Evolutionary conservation across 2,329 filamentous ascomycete genomes (phyloP).

Genomic region (Aspergillus awamori): DNA sequence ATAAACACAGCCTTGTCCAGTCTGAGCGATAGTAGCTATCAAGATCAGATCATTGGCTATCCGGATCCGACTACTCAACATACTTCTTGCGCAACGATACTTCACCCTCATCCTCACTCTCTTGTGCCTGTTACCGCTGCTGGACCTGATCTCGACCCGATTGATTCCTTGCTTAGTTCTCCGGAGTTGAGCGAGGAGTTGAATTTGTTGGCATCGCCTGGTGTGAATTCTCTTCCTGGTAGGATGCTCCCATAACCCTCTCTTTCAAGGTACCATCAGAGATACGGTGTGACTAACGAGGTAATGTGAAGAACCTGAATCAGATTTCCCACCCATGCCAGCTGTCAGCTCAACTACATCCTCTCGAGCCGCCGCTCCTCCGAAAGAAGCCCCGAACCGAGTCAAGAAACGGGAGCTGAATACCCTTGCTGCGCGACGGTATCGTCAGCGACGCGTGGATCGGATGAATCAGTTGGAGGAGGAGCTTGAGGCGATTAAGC

Average conservation of each 20-base stretch:
- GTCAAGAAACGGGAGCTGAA: conserved; percentile 40
- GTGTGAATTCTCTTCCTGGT: conserved; percentile 2
- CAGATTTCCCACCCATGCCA: neutral
- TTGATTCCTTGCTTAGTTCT: conserved; percentile 1
- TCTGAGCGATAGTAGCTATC: conserved; percentile 1
- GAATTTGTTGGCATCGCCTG: conserved; percentile 1
- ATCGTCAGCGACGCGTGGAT: conserved; percentile 40
- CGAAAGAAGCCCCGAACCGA: conserved; percentile 21
- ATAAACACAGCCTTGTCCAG: neutral
- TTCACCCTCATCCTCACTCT: neutral
- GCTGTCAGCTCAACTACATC: neutral
- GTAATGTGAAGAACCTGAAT: neutral
- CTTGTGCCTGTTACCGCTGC: neutral
- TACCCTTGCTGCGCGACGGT: conserved; percentile 40
- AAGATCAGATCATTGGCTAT: conserved; percentile 7
- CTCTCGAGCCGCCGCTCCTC: conserved; percentile 6
- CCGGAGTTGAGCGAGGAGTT: conserved; percentile 4
- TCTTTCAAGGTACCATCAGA: too few relatives aligned
- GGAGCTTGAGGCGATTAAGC: conserved; percentile 35
- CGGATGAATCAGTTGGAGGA: conserved; percentile 36
- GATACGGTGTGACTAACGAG: neutral
- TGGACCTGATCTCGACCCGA: neutral
- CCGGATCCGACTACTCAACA: conserved; percentile 1
- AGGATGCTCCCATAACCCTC: too few relatives aligned
- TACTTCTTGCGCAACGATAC: conserved; percentile 3